Percentiles rank a stretch among this genome's conserved stretches.
phyloP scores from a whole-genome alignment of 805 yeast species.

The Lipomyces chichibuensis region DNA sequence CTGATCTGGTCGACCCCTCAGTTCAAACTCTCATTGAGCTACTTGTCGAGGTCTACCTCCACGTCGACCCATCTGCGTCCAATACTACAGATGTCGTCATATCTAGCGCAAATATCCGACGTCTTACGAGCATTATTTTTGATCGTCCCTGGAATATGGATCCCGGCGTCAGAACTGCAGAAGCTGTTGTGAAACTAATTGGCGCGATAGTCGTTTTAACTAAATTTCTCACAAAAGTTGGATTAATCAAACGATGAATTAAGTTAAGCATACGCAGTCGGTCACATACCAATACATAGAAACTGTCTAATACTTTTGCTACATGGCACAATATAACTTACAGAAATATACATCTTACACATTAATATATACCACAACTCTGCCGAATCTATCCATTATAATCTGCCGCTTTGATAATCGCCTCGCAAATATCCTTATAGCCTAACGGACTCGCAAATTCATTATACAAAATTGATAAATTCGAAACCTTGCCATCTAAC shows the following conservation, averaged over 20 bases:
- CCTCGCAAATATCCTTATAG: constrained; percentile 77
- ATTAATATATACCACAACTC: background rate
- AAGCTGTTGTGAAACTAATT: constrained; percentile 15
- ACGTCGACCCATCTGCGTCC: background rate
- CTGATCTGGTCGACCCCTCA: constrained; percentile 1
- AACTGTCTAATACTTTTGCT: background rate
- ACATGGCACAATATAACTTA: constrained; percentile 3
- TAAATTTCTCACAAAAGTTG: constrained; percentile 19
- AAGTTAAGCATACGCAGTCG: background rate
- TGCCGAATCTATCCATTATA: constrained; percentile 42
- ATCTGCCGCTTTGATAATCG: constrained; percentile 81
- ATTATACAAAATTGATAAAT: constrained; percentile 80
- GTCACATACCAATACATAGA: background rate
- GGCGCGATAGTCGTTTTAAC: constrained; percentile 14
- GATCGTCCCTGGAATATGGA: background rate
- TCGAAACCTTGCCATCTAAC: constrained; percentile 66
- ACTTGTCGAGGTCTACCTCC: background rate
- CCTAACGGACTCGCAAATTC: constrained; percentile 85
- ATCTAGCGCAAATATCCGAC: background rate
- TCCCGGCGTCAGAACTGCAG: constrained; percentile 7
- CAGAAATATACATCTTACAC: background rate
- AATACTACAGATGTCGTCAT: background rate
- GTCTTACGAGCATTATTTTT: background rate
- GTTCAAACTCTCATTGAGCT: constrained; percentile 1
- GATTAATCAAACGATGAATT: constrained; percentile 5